These are phyloP conservation scores for Debaryomyces psychrophilus DNA, from an alignment of 1,139 yeast species.

Conservation along the genomic window DNA sequence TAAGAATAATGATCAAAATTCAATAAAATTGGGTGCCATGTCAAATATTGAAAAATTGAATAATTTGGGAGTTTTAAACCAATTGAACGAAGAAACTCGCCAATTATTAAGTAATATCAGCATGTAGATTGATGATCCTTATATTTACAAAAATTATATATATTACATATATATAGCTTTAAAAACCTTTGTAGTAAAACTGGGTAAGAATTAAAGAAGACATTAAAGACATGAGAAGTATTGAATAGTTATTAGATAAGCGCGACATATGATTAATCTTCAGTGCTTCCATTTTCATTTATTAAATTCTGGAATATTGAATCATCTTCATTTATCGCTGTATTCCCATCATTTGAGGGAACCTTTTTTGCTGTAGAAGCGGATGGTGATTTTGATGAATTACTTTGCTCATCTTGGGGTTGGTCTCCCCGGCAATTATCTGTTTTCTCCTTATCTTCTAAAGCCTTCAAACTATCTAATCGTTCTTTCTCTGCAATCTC, in stretches of 20 bases:
- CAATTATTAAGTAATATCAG: slow-evolving; percentile 16
- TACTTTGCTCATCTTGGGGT: slow-evolving; percentile 4
- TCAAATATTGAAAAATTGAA: slow-evolving; percentile 34
- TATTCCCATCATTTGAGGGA: neutral
- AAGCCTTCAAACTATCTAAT: slow-evolving; percentile 50
- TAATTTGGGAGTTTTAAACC: slow-evolving; percentile 35
- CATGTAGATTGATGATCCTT: slow-evolving; percentile 3
- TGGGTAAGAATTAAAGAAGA: neutral
- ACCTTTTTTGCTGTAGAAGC: slow-evolving; percentile 2
- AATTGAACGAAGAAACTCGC: slow-evolving; percentile 30
- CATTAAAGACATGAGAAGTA: neutral
- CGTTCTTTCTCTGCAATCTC: slow-evolving; percentile 88
- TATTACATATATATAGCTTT: slow-evolving; percentile 3
- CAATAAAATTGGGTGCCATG: slow-evolving; percentile 34
- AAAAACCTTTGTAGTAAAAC: slow-evolving; percentile 4
- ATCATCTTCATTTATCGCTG: slow-evolving; percentile 16
- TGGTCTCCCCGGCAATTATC: slow-evolving; percentile 6
- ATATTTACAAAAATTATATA: slow-evolving; percentile 8
- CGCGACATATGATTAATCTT: slow-evolving; percentile 2
- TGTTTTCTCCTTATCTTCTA: slow-evolving; percentile 32
- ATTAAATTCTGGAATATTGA: slow-evolving; percentile 22
- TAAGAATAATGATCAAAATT: slow-evolving; percentile 37
- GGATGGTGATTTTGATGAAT: neutral
- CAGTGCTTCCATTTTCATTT: slow-evolving; percentile 12
- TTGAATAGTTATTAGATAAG: neutral